phyloP scores from a whole-genome alignment of 2,329 filamentous ascomycete species.

The Zalaria obscura region DNA sequence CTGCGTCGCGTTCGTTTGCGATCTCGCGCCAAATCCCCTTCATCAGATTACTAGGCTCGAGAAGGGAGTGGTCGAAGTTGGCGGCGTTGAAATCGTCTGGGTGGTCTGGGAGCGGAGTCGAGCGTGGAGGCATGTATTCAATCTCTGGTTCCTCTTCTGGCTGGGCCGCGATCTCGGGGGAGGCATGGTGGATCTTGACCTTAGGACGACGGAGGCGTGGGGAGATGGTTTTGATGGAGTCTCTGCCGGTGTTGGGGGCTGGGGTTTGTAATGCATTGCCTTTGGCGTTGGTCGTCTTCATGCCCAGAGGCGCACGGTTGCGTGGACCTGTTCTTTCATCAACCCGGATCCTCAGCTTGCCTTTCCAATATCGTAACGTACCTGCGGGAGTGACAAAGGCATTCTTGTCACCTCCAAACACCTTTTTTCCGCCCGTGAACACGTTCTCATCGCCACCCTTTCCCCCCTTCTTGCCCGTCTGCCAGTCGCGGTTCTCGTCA shows the following conservation, averaged over 20 bases:
- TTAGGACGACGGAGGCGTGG: slow-evolving; percentile 38
- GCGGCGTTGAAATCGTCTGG: slow-evolving; percentile 13
- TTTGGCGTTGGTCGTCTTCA: slow-evolving; percentile 96
- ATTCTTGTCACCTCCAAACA: slow-evolving; percentile 40
- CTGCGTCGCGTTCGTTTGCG: slow-evolving; percentile 45
- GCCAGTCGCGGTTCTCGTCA: slow-evolving; percentile 68
- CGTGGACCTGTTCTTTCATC: slow-evolving; percentile 37
- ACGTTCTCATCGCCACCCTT: slow-evolving; percentile 44
- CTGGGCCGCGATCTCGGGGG: slow-evolving; percentile 17
- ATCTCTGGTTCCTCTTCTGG: slow-evolving; percentile 56
- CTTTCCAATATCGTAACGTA: slow-evolving; percentile 27
- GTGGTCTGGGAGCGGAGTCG: slow-evolving; percentile 29
- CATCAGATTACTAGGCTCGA: slow-evolving; percentile 38
- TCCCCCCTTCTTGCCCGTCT: slow-evolving; percentile 42
- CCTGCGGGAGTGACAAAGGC: slow-evolving; percentile 69
- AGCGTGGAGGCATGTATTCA: slow-evolving; percentile 75
- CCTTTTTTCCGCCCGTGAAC: slow-evolving; percentile 36
- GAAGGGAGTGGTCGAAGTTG: slow-evolving; percentile 18
- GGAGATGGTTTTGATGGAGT: slow-evolving; percentile 31
- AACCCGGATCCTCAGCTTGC: background rate
- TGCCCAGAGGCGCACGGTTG: slow-evolving; percentile 68
- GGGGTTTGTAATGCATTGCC: slow-evolving; percentile 50
- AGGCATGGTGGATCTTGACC: slow-evolving; percentile 50
- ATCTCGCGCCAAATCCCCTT: slow-evolving; percentile 37
- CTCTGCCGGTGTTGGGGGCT: slow-evolving; percentile 34